Percentiles rank a stretch among this genome's conserved stretches.
phyloP scores from a whole-genome alignment of 148 eudicot species.

The Cornus controversa region DNA sequence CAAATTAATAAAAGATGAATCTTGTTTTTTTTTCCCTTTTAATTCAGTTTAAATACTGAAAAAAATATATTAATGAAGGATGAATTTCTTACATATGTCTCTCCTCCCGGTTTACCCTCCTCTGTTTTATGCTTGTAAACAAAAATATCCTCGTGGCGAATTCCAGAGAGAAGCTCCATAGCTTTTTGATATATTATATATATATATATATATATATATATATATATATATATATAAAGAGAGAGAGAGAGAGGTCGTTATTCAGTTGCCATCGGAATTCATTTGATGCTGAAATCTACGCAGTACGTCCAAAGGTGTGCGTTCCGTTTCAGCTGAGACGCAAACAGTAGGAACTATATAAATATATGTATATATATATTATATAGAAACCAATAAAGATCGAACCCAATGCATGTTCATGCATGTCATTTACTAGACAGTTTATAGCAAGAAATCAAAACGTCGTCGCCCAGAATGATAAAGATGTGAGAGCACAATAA shows the following conservation, averaged over 20 bases:
- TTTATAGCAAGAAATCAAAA: background rate
- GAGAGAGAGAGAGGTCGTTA: background rate
- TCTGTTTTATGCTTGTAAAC: background rate
- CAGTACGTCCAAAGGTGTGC: background rate
- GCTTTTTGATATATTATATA: background rate
- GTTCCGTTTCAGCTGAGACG: background rate
- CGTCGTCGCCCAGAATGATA: background rate
- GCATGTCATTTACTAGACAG: no score
- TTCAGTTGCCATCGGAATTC: no score
- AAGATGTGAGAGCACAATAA: no score
- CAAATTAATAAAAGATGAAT: no score
- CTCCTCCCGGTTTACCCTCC: background rate
- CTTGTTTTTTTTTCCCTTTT: no score
- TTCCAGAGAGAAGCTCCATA: background rate
- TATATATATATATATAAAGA: background rate
- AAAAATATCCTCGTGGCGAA: background rate
- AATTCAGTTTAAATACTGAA: background rate
- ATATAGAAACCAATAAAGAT: background rate
- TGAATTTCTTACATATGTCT: background rate
- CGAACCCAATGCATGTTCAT: background rate
- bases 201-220: background rate
- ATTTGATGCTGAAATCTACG: background rate
- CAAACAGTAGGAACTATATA: background rate
- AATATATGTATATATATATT: no score
- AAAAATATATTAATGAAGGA: background rate